Conservation (phyloP, 1,139 yeast genomes). For the Candida sojae region DNA sequence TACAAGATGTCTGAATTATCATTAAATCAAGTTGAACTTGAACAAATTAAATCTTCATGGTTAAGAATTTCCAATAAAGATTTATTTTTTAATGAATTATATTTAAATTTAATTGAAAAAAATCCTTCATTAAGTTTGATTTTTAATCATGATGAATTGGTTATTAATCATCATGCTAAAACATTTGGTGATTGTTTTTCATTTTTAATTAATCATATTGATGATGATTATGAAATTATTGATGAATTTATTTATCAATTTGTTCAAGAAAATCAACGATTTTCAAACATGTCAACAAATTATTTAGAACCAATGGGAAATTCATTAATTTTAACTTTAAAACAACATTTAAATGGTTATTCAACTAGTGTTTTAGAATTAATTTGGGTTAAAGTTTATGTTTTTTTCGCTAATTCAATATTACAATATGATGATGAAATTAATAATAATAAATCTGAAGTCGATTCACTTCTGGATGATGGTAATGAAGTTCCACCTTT, state of each 20-base stretch:
- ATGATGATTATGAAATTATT: constrained; percentile 25
- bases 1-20: constrained; percentile 14
- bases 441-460: constrained; percentile 7
- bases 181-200: constrained; percentile 41
- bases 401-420: constrained; percentile 40
- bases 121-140: constrained; percentile 27
- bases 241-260: constrained; percentile 38
- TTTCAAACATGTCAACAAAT: constrained; percentile 25
- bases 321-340: constrained; percentile 40
- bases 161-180: constrained; percentile 31
- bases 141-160: constrained; percentile 24
- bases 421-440: constrained; percentile 23
- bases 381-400: constrained; percentile 44
- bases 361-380: constrained; percentile 37
- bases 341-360: constrained; percentile 36
- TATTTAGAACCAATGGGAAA: constrained; percentile 49
- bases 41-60: constrained; percentile 34
- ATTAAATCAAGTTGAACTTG: constrained; percentile 13
- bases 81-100: constrained; percentile 33
- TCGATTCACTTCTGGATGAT: constrained; percentile 16
- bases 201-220: constrained; percentile 34
- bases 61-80: constrained; percentile 27
- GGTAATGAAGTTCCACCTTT: constrained; percentile 17
- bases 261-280: constrained; percentile 31
- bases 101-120: constrained; percentile 35